phyloP scores from a whole-genome alignment of 331 rosid genomes.

The Quercus phellos region DNA sequence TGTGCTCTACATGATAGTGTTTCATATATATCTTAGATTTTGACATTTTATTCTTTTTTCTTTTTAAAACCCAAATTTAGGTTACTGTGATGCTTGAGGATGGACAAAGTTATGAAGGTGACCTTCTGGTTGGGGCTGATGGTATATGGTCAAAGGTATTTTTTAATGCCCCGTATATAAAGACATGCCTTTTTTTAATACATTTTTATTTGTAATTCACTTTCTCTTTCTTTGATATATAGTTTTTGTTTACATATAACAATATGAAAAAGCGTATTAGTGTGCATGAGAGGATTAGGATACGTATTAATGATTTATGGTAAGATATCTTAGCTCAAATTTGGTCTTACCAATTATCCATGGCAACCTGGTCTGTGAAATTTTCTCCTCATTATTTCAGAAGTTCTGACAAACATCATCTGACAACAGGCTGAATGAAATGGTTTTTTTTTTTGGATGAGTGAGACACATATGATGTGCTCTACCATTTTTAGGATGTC shows the following conservation, averaged over 20 bases:
- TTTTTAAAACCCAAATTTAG: conserved; percentile 35
- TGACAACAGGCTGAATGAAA: background rate
- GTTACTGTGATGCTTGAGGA: conserved; percentile 79
- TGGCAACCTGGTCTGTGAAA: background rate
- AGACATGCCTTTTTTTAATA: background rate
- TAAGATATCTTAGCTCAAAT: background rate
- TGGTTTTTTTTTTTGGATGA: background rate
- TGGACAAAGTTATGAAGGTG: conserved; percentile 79
- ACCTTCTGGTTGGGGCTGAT: conserved; percentile 94
- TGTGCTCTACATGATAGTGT: background rate
- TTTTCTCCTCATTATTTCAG: background rate
- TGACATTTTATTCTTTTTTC: conserved; percentile 16
- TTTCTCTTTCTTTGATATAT: background rate
- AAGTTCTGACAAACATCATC: background rate
- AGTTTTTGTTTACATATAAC: background rate
- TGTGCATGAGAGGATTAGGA: background rate
- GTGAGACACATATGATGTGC: background rate
- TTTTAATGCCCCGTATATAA: background rate
- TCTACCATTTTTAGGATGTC: no score
- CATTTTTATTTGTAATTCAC: background rate
- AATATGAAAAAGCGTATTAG: background rate
- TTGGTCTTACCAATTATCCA: background rate
- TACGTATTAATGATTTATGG: conserved; percentile 7
- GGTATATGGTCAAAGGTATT: conserved; percentile 97
- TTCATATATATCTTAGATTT: background rate